These are phyloP conservation scores for Monosporascus sp. DNA, from an alignment of 2,329 filamentous ascomycete species.

Conservation along the genomic window DNA sequence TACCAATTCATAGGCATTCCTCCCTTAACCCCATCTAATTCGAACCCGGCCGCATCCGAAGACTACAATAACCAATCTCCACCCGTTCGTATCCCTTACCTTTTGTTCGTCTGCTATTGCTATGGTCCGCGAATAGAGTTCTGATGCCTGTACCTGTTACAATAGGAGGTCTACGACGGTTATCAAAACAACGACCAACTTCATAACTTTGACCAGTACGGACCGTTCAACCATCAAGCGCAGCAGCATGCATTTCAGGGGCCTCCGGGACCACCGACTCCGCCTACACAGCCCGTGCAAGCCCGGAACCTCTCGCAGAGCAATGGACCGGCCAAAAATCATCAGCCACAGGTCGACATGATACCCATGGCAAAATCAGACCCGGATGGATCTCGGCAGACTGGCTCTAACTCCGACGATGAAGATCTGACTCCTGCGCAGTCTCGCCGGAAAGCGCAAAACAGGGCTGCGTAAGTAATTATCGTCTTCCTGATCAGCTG, in stretches of 20 bases:
- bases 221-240: constrained; percentile 35
- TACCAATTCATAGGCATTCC: constrained; percentile 51
- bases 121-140: constrained; percentile 22
- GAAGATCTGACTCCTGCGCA: constrained; percentile 53
- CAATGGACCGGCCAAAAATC: constrained; percentile 14
- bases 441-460: constrained; percentile 55
- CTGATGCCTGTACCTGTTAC: constrained; percentile 16
- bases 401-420: constrained; percentile 50
- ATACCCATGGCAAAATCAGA: constrained; percentile 35
- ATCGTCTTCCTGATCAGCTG: neutral
- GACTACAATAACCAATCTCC: constrained; percentile 51
- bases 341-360: constrained; percentile 23
- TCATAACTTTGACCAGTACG: constrained; percentile 39
- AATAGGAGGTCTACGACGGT: constrained; percentile 45
- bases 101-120: constrained; percentile 12
- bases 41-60: constrained; percentile 49
- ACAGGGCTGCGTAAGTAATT: constrained; percentile 53
- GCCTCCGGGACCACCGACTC: constrained; percentile 49
- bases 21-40: constrained; percentile 50
- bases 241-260: constrained; percentile 32
- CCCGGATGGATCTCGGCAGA: constrained; percentile 30
- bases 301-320: constrained; percentile 20
- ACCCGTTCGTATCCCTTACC: constrained; percentile 39
- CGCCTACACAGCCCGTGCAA: constrained; percentile 36
- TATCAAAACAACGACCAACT: constrained; percentile 45